Conservation (phyloP, 768 basidiomycete species). For the Trichaptum fuscoviolaceum region DNA sequence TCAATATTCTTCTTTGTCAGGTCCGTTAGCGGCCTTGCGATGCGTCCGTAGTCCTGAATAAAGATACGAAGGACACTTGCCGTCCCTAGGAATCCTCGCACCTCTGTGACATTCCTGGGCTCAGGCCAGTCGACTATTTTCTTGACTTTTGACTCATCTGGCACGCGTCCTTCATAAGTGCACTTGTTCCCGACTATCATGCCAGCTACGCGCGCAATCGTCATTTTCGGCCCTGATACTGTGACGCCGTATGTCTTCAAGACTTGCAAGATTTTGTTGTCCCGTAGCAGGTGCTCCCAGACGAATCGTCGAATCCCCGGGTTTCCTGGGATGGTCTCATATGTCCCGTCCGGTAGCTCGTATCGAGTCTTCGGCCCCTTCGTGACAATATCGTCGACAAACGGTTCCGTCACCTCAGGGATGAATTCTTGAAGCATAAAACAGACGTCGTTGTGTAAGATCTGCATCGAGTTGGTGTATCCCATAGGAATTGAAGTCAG, state of each 20-base stretch:
- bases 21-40: slow-evolving; percentile 13
- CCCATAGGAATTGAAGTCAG: slow-evolving; percentile 36
- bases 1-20: slow-evolving; percentile 18
- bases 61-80: slow-evolving; percentile 17
- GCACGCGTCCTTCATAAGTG: slow-evolving; percentile 27
- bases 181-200: slow-evolving; percentile 34
- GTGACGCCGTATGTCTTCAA: slow-evolving; percentile 33
- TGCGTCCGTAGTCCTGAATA: slow-evolving; percentile 19
- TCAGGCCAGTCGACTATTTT: slow-evolving; percentile 24
- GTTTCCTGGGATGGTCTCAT: slow-evolving; percentile 33
- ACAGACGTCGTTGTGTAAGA: slow-evolving; percentile 35
- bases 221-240: slow-evolving; percentile 31
- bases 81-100: slow-evolving; percentile 22
- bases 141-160: slow-evolving; percentile 20
- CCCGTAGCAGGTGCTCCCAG: slow-evolving; percentile 32
- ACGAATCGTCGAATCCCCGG: slow-evolving; percentile 30
- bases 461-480: slow-evolving; percentile 33
- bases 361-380: slow-evolving; percentile 31
- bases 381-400: slow-evolving; percentile 34
- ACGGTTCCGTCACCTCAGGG: slow-evolving; percentile 29
- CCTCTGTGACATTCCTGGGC: slow-evolving; percentile 15
- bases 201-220: slow-evolving; percentile 22
- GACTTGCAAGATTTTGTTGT: slow-evolving; percentile 32
- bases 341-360: slow-evolving; percentile 19
- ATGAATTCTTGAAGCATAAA: slow-evolving; percentile 36